phyloP scores from a whole-genome alignment of 495 filamentous ascomycete genomes.

The Aspergillus mulundensis region DNA sequence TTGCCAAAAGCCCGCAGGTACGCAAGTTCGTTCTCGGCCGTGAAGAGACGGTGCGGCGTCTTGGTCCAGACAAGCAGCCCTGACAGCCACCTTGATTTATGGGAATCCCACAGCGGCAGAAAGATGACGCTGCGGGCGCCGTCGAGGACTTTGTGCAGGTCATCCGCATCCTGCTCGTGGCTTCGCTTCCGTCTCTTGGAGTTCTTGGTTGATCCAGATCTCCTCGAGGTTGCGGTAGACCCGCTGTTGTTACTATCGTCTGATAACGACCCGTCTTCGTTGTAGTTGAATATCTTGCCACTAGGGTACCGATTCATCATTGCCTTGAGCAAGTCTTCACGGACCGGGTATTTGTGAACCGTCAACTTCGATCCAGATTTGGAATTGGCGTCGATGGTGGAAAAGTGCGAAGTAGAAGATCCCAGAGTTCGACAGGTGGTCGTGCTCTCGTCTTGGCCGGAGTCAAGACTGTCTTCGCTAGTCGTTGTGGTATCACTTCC shows the following conservation, averaged over 20 bases:
- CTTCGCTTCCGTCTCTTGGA: slow-evolving; percentile 15
- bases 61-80: slow-evolving; percentile 56
- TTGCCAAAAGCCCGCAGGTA: slow-evolving; percentile 55
- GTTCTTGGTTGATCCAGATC: slow-evolving; percentile 37
- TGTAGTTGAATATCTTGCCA: slow-evolving; percentile 57
- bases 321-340: slow-evolving; percentile 15
- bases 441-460: slow-evolving; percentile 1
- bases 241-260: slow-evolving; percentile 15
- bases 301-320: slow-evolving; percentile 51
- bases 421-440: slow-evolving; percentile 15
- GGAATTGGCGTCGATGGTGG: slow-evolving; percentile 20
- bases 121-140: slow-evolving; percentile 23
- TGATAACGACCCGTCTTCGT: slow-evolving; percentile 31
- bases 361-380: slow-evolving; percentile 12
- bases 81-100: slow-evolving; percentile 56
- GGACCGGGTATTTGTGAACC: slow-evolving; percentile 30
- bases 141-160: slow-evolving; percentile 21
- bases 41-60: slow-evolving; percentile 33
- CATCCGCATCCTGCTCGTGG: slow-evolving; percentile 18
- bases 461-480: slow-evolving; percentile 19
- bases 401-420: slow-evolving; percentile 16
- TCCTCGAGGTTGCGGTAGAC: not conserved
- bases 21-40: slow-evolving; percentile 42
- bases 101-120: slow-evolving; percentile 58
- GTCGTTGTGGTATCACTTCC: slow-evolving; percentile 2